Evolutionary conservation across 2,329 filamentous ascomycete species (phyloP), one percentile per base, ranked within the genome.

Genomic region (Trichoderma semiorbis): DNA sequence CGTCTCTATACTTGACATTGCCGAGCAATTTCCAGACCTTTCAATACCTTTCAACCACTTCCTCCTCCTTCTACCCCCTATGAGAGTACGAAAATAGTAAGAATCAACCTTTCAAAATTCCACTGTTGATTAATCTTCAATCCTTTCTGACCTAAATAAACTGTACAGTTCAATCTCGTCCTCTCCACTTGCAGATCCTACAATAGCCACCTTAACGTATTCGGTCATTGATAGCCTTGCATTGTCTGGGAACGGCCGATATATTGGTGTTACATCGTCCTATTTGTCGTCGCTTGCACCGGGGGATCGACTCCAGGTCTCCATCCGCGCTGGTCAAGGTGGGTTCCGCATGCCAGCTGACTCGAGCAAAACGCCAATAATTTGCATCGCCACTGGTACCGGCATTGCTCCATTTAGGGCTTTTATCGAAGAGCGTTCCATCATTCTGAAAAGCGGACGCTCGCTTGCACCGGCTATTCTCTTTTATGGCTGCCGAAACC

Each of bases 401-500:
- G 85, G 86, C 5, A 77, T 87, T 18, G 85, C 85, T 0, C 85
- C 84, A 0, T 79, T 79, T 67, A 74, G 78, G 2, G 78, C 75
- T 2, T 80, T 80, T 24, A 72, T 78, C 8, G 73, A 74, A 1
- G 78, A 79, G 58, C 74, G 77, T 2, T 75, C 72, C 75, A 14
- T 72, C 71, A n/a, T 72, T 74, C 14, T 75, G 75, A 12, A 74
- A 76, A 64, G 68, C 70, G 2, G 71, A 47, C 34, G n/a, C 30
- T 36, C 28, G 11, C 32, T 78, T 7, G 76, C 77, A 0, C 72
- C 67, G 1, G 78, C 77, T 71, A 34, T 80, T 4, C 60, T 92
- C 0, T 91, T 91, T 79, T 84, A 88, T 71, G 90, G 90, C n/a
- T 91, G 88, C 77, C 85, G 87, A 24, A 76, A 80, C 7, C 84